phyloP scores from a whole-genome alignment of 2,329 filamentous ascomycete species.

The Botrytis galanthina region DNA sequence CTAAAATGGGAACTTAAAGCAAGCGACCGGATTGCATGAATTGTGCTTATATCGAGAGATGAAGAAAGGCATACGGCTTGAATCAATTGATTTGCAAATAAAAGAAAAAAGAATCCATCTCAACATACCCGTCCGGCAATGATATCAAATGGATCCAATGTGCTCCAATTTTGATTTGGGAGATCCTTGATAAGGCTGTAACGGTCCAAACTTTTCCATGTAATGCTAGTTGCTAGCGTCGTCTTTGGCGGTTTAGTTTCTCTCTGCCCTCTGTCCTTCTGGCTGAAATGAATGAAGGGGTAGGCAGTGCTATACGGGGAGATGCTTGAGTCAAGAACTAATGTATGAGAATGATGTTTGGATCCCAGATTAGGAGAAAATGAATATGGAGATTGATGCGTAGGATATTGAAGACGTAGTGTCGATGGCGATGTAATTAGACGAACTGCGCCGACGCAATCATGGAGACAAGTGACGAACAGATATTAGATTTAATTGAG shows the following conservation, averaged over 20 bases:
- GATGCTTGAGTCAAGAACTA: background rate
- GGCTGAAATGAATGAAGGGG: background rate
- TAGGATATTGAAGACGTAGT: background rate
- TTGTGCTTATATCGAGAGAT: background rate
- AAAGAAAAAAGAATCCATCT: background rate
- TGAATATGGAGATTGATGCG: conserved; percentile 9
- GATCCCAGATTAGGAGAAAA: background rate
- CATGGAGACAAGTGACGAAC: background rate
- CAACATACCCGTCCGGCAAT: conserved; percentile 1
- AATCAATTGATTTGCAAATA: background rate
- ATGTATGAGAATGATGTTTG: background rate
- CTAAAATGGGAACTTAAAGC: background rate
- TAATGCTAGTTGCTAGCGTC: background rate
- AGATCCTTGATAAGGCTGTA: conserved; percentile 16
- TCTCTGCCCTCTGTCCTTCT: background rate
- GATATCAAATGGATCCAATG: background rate
- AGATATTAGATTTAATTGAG: too few species aligned
- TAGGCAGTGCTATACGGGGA: background rate
- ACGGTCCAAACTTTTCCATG: background rate
- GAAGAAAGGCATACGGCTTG: background rate
- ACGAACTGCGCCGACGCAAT: background rate
- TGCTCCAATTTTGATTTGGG: background rate
- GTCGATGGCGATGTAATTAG: background rate
- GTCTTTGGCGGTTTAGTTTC: background rate
- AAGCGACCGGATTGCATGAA: background rate